Conservation (phyloP, 371 early-diverging fungal species). For the Amoeboradix gromovi region DNA sequence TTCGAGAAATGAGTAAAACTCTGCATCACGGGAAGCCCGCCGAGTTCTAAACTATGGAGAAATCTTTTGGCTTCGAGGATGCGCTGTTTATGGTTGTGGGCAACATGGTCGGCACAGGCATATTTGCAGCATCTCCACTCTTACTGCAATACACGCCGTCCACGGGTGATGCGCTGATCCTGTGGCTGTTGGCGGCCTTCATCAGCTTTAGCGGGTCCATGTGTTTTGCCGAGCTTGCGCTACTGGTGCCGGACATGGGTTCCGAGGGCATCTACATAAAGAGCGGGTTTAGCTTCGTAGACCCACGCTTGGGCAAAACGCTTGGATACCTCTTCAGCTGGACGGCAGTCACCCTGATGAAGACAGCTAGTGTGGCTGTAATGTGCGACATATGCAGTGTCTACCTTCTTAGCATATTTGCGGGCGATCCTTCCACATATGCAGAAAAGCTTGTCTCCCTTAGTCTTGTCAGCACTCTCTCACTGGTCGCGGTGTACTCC, state of each 20-base stretch:
- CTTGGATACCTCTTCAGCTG: constrained; percentile 51
- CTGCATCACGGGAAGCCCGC: no score
- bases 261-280: constrained; percentile 20
- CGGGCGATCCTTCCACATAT: constrained; percentile 19
- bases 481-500: constrained; percentile 36
- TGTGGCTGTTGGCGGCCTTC: constrained; percentile 44
- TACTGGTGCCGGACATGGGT: constrained; percentile 49
- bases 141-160: constrained; percentile 28
- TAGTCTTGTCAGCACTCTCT: constrained; percentile 26
- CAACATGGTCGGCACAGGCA: constrained; percentile 52
- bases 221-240: constrained; percentile 38
- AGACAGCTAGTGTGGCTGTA: constrained; percentile 40
- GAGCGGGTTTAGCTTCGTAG: constrained; percentile 17
- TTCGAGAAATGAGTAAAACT: not conserved
- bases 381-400: constrained; percentile 44
- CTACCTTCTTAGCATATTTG: constrained; percentile 29
- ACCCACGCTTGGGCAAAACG: constrained; percentile 36
- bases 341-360: constrained; percentile 24
- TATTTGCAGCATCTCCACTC: constrained; percentile 53
- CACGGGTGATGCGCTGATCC: constrained; percentile 36
- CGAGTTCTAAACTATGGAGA: no score
- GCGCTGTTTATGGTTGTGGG: constrained; percentile 23
- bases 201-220: constrained; percentile 30
- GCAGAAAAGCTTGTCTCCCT: constrained; percentile 33
- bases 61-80: not conserved